Base-by-base conservation (phyloP, 2,329 filamentous ascomycete genomes). In the Elsinoe perseae region DNA sequence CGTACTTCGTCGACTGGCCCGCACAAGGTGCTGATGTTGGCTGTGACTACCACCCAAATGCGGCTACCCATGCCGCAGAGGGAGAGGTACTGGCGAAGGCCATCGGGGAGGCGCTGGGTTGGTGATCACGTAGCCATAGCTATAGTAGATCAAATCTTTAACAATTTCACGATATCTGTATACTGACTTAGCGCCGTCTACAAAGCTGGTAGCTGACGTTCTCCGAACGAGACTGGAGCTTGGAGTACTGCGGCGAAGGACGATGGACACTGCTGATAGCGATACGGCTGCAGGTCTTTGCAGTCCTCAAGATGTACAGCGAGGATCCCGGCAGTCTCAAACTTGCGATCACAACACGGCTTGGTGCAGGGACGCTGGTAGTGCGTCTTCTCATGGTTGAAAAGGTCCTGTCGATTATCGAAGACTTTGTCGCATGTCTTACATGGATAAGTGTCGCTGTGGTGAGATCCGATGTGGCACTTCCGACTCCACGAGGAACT, bases 1-100 rank as follows among this genome's bases (percentile, higher is more conserved):
- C 67, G 16, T 63, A 72, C 55, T 66, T 75, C 58, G 70, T 76
- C 4, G 69, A 74, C 58, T 75, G 72, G 64, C 72, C 72, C 0
- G 63, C 64, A 3, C 73, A 76, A 59, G 72, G 44, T 1, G 27
- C 23, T 30, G 44, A 30, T 20, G 44, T 50, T 30, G 44, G 44
- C 8, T 50, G 44, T 30, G 44, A 50, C 25, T 50, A 50, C 16
- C 44, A 50, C 16, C 44, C 44, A 5, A 50, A 50, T 32, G 44
- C 44, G 21, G 44, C 44, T 9, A 50, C 44, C 1, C 44, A 50
- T 21, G 44, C 44, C 8, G 44, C 44, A 14, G 44, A 50, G 9
- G 44, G 23, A 7, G 20, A 28, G 21, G 44, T 50, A 10, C 27
- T 50, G 23, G 44, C 44, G 21, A 28, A 32, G 16, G 44, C 44